These are phyloP conservation scores for Nephelium lappaceum DNA, from an alignment of 345 rosid genomes.

Conservation along the genomic window DNA sequence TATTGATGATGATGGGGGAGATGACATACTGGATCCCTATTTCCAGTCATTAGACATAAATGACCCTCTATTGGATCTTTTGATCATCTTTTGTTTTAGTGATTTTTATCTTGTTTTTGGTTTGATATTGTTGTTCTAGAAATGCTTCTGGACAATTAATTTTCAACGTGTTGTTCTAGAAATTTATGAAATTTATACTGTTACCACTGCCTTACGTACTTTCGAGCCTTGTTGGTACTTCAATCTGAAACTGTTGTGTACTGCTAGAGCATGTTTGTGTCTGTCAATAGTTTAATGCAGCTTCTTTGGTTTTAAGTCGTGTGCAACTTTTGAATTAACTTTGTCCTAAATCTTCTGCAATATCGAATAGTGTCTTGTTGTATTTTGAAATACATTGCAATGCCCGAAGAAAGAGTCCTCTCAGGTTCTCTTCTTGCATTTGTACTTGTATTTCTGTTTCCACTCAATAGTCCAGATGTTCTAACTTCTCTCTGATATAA, in stretches of 20 bases:
- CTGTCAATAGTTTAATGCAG: background rate
- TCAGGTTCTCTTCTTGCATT: background rate
- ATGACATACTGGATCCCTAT: too few relatives aligned
- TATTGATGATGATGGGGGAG: too few relatives aligned
- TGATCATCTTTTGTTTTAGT: too few relatives aligned
- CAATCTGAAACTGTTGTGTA: background rate
- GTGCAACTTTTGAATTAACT: background rate
- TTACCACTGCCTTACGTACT: too few relatives aligned
- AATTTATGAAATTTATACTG: background rate
- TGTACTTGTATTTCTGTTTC: background rate
- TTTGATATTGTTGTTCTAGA: too few relatives aligned
- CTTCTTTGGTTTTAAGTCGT: conserved; percentile 3
- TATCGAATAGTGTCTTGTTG: background rate
- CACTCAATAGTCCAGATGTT: background rate
- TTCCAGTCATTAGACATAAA: too few relatives aligned
- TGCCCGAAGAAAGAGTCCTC: background rate
- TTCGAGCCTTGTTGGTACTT: too few relatives aligned
- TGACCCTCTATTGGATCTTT: too few relatives aligned
- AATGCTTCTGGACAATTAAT: too few relatives aligned
- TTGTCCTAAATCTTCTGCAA: background rate
- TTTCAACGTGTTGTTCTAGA: too few relatives aligned
- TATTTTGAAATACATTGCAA: background rate
- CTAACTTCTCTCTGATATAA: background rate
- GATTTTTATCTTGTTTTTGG: too few relatives aligned
- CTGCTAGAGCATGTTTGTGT: background rate